Evolutionary conservation across 2,329 filamentous ascomycete species (phyloP).

Genomic region (Cytospora leucostoma): DNA sequence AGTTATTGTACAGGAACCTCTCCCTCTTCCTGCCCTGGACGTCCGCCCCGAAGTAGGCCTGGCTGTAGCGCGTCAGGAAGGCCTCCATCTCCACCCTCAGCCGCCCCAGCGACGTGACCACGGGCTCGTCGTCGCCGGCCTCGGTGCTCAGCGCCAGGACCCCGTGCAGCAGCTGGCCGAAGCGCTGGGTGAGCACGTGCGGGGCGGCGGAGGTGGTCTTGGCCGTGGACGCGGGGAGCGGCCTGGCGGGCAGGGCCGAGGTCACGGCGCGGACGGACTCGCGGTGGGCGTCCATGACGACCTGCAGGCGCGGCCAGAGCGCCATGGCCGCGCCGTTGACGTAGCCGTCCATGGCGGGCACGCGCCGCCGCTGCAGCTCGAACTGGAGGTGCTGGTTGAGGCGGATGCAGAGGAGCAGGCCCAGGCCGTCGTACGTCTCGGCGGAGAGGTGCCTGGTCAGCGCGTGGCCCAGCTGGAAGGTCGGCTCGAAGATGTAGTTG

Average conservation of each 20-base stretch:
- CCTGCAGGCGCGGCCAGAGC: constrained; percentile 92
- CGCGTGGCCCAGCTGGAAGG: constrained; percentile 77
- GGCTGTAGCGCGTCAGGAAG: constrained; percentile 77
- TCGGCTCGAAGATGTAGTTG: constrained; percentile 83
- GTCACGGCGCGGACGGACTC: constrained; percentile 74
- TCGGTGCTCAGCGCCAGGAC: constrained; percentile 83
- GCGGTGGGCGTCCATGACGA: constrained; percentile 90
- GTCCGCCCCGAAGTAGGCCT: constrained; percentile 67
- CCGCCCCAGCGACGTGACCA: constrained; percentile 76
- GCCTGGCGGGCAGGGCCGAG: constrained; percentile 52
- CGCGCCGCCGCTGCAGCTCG: constrained; percentile 85
- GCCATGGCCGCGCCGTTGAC: constrained; percentile 95
- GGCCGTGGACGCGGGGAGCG: constrained; percentile 48
- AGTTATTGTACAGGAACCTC: constrained; percentile 93
- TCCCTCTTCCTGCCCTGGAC: constrained; percentile 68
- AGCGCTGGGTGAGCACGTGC: constrained; percentile 90
- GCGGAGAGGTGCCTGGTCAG: constrained; percentile 77
- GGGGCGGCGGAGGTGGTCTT: constrained; percentile 74
- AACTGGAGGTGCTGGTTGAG: constrained; percentile 94
- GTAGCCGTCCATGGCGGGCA: constrained; percentile 86
- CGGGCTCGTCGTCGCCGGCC: constrained; percentile 90
- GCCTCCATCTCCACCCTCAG: constrained; percentile 80
- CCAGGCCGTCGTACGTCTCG: constrained; percentile 79
- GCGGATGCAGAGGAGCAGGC: constrained; percentile 86
- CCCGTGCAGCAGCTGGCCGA: constrained; percentile 87